Evolutionary conservation across 345 rosid species (phyloP).

Genomic region (Melaleuca alternifolia): DNA sequence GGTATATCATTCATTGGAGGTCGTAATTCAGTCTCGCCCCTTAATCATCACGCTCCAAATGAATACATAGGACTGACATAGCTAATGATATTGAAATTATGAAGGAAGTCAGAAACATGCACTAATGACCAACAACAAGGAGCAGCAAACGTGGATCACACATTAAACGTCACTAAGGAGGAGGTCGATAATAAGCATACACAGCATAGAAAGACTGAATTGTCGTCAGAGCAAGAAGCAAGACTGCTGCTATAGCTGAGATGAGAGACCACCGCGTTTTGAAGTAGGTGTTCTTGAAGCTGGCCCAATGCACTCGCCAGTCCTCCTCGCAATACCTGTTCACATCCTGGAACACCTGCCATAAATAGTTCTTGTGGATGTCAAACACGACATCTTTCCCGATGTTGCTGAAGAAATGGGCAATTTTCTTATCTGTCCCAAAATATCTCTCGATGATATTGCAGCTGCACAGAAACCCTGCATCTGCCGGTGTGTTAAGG

Average conservation of each 20-base stretch:
- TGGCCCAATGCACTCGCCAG: conserved; percentile 53
- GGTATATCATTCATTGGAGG: no score
- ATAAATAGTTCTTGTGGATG: conserved; percentile 40
- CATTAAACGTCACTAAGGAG: background rate
- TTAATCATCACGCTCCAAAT: no score
- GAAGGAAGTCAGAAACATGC: no score
- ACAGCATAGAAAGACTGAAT: conserved; percentile 40
- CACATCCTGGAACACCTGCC: conserved; percentile 36
- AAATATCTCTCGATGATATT: conserved; percentile 59
- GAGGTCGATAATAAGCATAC: background rate
- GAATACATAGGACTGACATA: no score
- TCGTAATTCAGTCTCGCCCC: no score
- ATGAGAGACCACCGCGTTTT: conserved; percentile 69
- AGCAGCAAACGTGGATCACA: no score
- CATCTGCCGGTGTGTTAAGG: conserved; percentile 43
- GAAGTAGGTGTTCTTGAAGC: conserved; percentile 57
- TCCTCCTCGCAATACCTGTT: conserved; percentile 37
- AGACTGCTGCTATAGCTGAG: conserved; percentile 58
- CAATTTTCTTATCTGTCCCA: conserved; percentile 57
- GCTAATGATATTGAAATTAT: no score
- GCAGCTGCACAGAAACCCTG: conserved; percentile 41
- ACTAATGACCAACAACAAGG: no score
- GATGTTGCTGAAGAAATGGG: conserved; percentile 35
- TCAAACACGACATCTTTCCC: conserved; percentile 75
- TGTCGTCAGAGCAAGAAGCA: conserved; percentile 44